Evolutionary conservation across 2,329 filamentous ascomycete genomes (phyloP), one percentile per base, ranked within the genome.

Genomic region (Hypomyces perniciosus): DNA sequence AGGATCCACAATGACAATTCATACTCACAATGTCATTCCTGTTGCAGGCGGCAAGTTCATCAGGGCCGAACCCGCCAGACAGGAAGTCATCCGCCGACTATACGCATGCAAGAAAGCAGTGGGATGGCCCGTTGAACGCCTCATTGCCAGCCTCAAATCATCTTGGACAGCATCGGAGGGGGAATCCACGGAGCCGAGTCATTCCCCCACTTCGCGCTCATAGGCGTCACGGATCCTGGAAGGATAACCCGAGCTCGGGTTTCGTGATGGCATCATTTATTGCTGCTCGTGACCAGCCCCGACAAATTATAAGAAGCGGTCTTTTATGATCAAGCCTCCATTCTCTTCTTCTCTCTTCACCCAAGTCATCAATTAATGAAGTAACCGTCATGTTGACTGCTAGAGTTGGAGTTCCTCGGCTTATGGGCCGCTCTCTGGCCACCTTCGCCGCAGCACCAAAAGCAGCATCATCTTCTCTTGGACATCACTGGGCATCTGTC

Each of bases 121-220:
- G 1, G 70, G 68, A 6, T 74, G 71, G 71, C 69, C 71, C 0
- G 65, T 72, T 5, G 56, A 67, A 38, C 59, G 63, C 30, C 63
- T 72, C 8, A 59, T 70, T 30, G 47, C 57, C 4, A 58, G 60
- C 41, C 54, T 73, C 5, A 46, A 65, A 52, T 33, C 7, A 5
- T 59, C 52, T 4, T 70, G 66, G 68, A 50, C 39, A n/a, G 35
- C 12, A 34, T 30, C 26, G 39, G 53, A 47, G 26, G 20, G 20
- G 20, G 20, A 20, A 20, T 3, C 3, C 10, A 12, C n/a, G 27
- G 10, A 31, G 34, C 43, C 20, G 12, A 7, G 20, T 8, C 31
- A 33, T 34, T 8, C n/a, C n/a, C 30, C 13, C 43, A 33, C 8
- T 12, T 45, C 20, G 28, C 8, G 27, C 7, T 28, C 20, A 20